Evolutionary conservation across 2,329 filamentous ascomycete genomes (phyloP), one percentile per base, ranked within the genome.

Genomic region (Nothopassalora personata): DNA sequence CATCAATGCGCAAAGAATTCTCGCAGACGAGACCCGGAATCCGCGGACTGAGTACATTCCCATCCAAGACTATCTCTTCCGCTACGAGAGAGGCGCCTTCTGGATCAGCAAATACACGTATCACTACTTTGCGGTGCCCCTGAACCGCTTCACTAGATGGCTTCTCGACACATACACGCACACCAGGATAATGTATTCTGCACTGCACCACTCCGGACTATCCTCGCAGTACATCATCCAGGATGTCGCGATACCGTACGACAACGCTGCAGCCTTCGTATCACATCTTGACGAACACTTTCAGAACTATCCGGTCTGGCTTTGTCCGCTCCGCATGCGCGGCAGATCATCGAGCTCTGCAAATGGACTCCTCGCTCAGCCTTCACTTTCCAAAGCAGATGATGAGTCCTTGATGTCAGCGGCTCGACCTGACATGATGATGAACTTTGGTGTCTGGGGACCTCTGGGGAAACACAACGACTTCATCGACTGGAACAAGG

Each of bases 381-480:
- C 36, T 43, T 7, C 36, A 15, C 6, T n/a, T n/a, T 11, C 11
- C 6, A 6, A 43, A 43, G 36, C 36, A n/a, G 36, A 43, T 15
- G 36, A 13, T 43, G 6, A 13, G 15, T 6, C 3, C 18, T 11
- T 13, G 36, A 15, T 15, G 6, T n/a, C 36, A 43, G 36, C 15
- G 6, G 6, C 36, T 11, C 36, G 15, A 43, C 36, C 36, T 18
- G 36, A 56, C 27, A 27, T 47, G 47, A 56, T 81, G 65, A 72
- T 83, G 46, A 85, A 84, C 62, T 73, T 85, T 43, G 82, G 82
- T 28, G 81, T 95, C 46, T 95, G 90, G 90, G 90, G 90, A 10
- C 48, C 85, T 71, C 77, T 4, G 70, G 81, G 52, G 10, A 30
- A 50, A 7, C n/a, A 39, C 78, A 79, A 18, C 8, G 27, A 34